phyloP scores from a whole-genome alignment of 441 rosid species.

The Hypseocharis bilobata region DNA sequence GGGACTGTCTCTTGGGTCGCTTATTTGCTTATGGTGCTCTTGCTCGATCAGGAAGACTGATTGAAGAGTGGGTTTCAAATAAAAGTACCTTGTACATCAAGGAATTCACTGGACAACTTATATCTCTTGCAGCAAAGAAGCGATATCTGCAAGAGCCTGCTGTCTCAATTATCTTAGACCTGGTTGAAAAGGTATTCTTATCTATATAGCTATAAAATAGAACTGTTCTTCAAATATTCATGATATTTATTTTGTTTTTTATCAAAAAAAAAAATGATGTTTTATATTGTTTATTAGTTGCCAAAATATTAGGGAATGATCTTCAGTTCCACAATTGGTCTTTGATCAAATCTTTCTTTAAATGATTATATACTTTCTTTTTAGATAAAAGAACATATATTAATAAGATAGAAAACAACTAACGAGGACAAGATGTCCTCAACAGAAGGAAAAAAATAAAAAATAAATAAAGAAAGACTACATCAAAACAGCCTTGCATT shows the following conservation, averaged over 20 bases:
- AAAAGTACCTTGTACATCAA: constrained; percentile 42
- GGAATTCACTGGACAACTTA: constrained; percentile 49
- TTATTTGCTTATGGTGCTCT: constrained; percentile 85
- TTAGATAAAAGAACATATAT: no score
- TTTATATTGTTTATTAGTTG: not conserved
- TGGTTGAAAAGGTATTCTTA: constrained; percentile 61
- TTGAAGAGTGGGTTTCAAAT: constrained; percentile 48
- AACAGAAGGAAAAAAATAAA: no score
- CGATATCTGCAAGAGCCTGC: constrained; percentile 88
- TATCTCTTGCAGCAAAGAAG: constrained; percentile 65
- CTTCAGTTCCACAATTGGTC: not conserved
- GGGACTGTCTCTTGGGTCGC: constrained; percentile 78
- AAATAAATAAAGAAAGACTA: no score
- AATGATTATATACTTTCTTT: no score
- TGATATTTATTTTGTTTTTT: no score
- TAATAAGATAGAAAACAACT: no score
- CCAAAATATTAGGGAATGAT: not conserved
- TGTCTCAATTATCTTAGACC: constrained; percentile 52
- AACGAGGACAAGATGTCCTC: no score
- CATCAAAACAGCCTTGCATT: no score
- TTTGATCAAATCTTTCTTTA: not conserved
- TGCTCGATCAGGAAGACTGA: constrained; percentile 62
- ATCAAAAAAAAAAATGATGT: no score
- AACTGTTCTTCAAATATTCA: not conserved
- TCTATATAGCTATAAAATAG: not conserved